A percentile compares a stretch with the other conserved stretches of the same genome.
phyloP scores from a whole-genome alignment of 2,329 filamentous ascomycete genomes.

The Claviceps paspali region DNA sequence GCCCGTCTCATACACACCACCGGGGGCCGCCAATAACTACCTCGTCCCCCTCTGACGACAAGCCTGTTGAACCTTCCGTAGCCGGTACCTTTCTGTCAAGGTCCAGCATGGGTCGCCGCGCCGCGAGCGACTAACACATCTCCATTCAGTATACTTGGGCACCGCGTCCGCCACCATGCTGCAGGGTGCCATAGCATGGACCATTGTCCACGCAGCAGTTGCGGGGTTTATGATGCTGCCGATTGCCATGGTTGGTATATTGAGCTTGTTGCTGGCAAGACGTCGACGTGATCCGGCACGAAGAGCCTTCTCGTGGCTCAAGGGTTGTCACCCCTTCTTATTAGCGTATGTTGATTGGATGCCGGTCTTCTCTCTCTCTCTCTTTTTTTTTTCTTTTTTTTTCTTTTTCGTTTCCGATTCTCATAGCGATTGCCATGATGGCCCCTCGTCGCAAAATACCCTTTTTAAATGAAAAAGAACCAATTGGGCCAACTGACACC shows the following conservation, averaged over 20 bases:
- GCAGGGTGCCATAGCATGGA: conserved; percentile 4
- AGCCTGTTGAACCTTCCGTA: neutral
- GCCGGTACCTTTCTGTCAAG: conserved; percentile 1
- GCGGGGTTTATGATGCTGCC: conserved; percentile 5
- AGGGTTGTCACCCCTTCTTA: conserved; percentile 3
- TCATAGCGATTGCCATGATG: too few species aligned
- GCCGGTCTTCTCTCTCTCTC: too few species aligned
- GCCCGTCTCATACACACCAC: too few species aligned
- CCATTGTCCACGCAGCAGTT: conserved; percentile 5
- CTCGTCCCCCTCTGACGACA: too few species aligned
- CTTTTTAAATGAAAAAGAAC: too few species aligned
- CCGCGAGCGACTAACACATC: neutral
- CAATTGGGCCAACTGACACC: too few species aligned
- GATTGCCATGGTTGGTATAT: conserved; percentile 2
- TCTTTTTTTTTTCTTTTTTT: too few species aligned
- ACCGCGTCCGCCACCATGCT: conserved; percentile 1
- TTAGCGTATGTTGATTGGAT: conserved; percentile 3
- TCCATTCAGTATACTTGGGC: neutral
- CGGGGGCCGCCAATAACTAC: too few species aligned
- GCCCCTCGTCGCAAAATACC: too few species aligned
- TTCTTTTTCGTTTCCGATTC: too few species aligned
- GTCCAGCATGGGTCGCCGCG: conserved; percentile 1
- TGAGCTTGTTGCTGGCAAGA: conserved; percentile 3
- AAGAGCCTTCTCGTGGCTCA: conserved; percentile 4
- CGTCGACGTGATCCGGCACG: conserved; percentile 4